Conservation (phyloP, 257 asterid genomes). For the Coffea eugenioides region DNA sequence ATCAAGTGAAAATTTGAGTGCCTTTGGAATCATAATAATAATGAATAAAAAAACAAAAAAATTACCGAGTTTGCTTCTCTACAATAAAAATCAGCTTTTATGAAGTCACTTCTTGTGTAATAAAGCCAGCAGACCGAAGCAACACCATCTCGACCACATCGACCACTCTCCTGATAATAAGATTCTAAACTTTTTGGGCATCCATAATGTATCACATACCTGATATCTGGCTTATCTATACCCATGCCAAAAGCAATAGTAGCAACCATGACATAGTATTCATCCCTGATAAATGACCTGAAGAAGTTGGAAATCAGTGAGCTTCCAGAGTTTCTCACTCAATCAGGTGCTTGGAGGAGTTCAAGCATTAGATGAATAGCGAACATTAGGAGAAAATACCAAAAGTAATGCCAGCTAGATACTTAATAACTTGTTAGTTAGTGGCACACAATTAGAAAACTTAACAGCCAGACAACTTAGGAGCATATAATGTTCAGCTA, state of each 20-base stretch:
- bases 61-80: constrained; percentile 72
- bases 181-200: constrained; percentile 99
- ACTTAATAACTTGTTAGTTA: neutral
- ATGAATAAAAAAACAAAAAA: neutral
- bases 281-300: constrained; percentile 95
- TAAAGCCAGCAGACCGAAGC: constrained; percentile 86
- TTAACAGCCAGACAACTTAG: neutral
- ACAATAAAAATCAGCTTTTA: constrained; percentile 75
- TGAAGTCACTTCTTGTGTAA: constrained; percentile 78
- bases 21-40: neutral
- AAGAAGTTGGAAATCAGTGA: constrained; percentile 26
- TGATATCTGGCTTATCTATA: constrained; percentile 88
- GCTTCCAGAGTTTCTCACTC: neutral
- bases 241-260: constrained; percentile 99
- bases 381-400: neutral
- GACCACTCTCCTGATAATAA: constrained; percentile 97
- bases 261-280: constrained; percentile 89
- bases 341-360: neutral
- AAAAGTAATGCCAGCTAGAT: neutral
- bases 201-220: constrained; percentile 89
- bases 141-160: constrained; percentile 95
- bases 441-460: neutral
- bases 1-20: constrained; percentile 7
- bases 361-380: neutral
- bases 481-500: constrained; percentile 1